phyloP scores from a whole-genome alignment of 257 asterid genomes.

The Thymus quinquecostatus region DNA sequence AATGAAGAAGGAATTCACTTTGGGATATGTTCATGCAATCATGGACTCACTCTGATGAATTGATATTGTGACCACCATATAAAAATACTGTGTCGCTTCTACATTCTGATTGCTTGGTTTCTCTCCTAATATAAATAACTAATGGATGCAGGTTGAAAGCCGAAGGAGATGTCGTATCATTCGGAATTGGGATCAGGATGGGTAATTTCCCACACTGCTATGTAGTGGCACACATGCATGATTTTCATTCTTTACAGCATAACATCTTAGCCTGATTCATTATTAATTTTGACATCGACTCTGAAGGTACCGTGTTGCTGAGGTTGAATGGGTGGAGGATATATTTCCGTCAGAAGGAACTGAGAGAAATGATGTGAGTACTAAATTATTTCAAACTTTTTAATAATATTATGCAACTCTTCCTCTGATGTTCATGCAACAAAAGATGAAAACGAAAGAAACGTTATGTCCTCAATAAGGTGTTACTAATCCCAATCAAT shows the following conservation, averaged over 20 bases:
- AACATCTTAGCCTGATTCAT: constrained; percentile 29
- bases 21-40: constrained; percentile 10
- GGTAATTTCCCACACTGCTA: constrained; percentile 51
- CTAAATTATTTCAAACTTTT: neutral
- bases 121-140: constrained; percentile 30
- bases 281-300: constrained; percentile 21
- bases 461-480: neutral
- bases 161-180: constrained; percentile 83
- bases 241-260: constrained; percentile 2
- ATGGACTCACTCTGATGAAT: neutral
- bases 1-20: neutral
- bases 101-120: constrained; percentile 20
- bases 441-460: neutral
- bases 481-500: neutral
- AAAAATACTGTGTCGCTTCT: neutral
- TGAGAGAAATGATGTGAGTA: constrained; percentile 78
- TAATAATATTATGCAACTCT: neutral
- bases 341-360: constrained; percentile 57
- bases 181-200: constrained; percentile 93
- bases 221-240: constrained; percentile 6
- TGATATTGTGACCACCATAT: neutral
- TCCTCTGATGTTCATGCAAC: neutral
- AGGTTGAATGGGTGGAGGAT: constrained; percentile 93
- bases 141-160: constrained; percentile 77
- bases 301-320: constrained; percentile 90